phyloP scores from a whole-genome alignment of 768 basidiomycete genomes.

The Leccinum uliginosum region DNA sequence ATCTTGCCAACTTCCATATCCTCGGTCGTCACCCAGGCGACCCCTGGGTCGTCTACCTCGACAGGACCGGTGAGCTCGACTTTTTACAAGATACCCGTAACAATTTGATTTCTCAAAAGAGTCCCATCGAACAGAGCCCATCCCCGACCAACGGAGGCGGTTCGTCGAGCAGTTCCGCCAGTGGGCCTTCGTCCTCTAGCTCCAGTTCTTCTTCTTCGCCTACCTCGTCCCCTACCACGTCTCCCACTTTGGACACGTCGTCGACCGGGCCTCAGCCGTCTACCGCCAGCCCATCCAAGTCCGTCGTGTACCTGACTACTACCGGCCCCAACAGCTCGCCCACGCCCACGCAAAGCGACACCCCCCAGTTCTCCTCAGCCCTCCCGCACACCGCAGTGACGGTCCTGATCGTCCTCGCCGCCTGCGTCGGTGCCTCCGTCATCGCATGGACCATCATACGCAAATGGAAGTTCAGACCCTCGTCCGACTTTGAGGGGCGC shows the following conservation, averaged over 20 bases:
- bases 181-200: constrained; percentile 10
- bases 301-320: constrained; percentile 38
- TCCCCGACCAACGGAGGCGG: constrained; percentile 6
- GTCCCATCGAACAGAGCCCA: constrained; percentile 7
- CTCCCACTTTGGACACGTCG: constrained; percentile 15
- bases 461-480: constrained; percentile 87
- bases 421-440: constrained; percentile 60
- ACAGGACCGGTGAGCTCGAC: constrained; percentile 18
- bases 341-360: constrained; percentile 19
- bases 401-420: constrained; percentile 65
- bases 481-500: constrained; percentile 75
- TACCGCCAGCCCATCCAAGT: constrained; percentile 42
- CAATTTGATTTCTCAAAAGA: constrained; percentile 3
- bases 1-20: background rate
- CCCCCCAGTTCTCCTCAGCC: constrained; percentile 31
- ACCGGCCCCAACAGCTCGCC: constrained; percentile 10
- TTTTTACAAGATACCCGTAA: background rate
- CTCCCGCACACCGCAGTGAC: constrained; percentile 45
- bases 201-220: constrained; percentile 20
- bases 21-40: constrained; percentile 9
- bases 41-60: constrained; percentile 12
- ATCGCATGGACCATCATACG: constrained; percentile 88
- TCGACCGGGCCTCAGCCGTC: constrained; percentile 13
- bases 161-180: constrained; percentile 8
- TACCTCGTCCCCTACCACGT: constrained; percentile 11